Evolutionary conservation across 768 basidiomycete species (phyloP).

Genomic region (Tylopilus plumbeoviolaceoides): DNA sequence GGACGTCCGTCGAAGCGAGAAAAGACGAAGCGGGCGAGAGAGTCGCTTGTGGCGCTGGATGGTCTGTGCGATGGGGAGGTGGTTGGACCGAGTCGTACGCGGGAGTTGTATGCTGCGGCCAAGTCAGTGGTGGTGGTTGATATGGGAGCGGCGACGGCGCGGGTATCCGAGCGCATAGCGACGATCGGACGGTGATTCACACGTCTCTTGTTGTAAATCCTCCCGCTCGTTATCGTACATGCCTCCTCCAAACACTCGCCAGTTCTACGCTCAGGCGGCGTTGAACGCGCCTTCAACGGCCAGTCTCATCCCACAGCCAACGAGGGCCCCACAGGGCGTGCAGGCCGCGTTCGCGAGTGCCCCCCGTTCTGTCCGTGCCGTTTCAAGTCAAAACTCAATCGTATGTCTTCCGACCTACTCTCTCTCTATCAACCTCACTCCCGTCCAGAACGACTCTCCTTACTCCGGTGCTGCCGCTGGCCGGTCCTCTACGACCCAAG

Average conservation of each 20-base stretch:
- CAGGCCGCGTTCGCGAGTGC: conserved; percentile 43
- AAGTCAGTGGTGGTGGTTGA: conserved; percentile 40
- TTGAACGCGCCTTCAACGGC: conserved; percentile 47
- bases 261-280: conserved; percentile 37
- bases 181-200: conserved; percentile 12
- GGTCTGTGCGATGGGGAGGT: conserved; percentile 37
- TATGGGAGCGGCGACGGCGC: conserved; percentile 39
- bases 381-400: conserved; percentile 38
- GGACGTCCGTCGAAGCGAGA: conserved; percentile 65
- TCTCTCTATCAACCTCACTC: neutral
- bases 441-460: conserved; percentile 37
- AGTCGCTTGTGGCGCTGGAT: conserved; percentile 46
- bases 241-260: conserved; percentile 35
- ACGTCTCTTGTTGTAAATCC: neutral
- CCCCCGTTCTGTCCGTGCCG: conserved; percentile 34
- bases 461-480: conserved; percentile 34
- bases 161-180: conserved; percentile 50
- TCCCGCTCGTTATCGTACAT: conserved; percentile 20
- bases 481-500: conserved; percentile 24
- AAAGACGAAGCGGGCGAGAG: conserved; percentile 49
- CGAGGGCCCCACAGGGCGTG: conserved; percentile 29
- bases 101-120: conserved; percentile 38
- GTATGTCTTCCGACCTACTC: conserved; percentile 28
- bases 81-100: conserved; percentile 28
- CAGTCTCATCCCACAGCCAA: conserved; percentile 40